Percentiles rank a stretch among this genome's conserved stretches.
phyloP scores from a whole-genome alignment of 2,329 filamentous ascomycete species.

The Atkinsonella hypoxylon region DNA sequence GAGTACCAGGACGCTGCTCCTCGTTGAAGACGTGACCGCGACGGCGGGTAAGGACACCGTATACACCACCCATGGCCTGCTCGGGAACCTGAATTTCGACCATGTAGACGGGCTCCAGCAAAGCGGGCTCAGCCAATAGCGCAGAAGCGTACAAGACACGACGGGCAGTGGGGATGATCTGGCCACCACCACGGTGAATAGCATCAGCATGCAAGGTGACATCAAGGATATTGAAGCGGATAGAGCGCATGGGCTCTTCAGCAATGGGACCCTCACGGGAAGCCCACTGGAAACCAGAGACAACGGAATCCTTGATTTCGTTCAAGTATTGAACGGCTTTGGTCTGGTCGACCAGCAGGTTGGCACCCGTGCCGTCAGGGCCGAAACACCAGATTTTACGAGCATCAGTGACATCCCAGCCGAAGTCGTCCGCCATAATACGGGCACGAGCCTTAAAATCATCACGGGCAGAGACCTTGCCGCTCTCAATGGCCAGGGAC shows the following conservation, averaged over 20 bases:
- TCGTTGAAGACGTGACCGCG: constrained; percentile 99
- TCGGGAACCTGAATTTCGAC: constrained; percentile 99
- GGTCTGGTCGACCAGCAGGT: constrained; percentile 98
- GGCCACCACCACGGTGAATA: constrained; percentile 98
- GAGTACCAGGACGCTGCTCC: constrained; percentile 96
- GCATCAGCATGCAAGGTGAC: constrained; percentile 99
- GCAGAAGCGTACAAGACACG: constrained; percentile 92
- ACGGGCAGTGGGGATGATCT: constrained; percentile 95
- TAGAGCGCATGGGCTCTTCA: constrained; percentile 94
- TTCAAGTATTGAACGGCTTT: constrained; percentile 99
- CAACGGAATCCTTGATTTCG: constrained; percentile 99
- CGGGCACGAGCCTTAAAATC: constrained; percentile 98
- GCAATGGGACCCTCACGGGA: constrained; percentile 93
- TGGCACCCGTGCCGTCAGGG: constrained; percentile 93
- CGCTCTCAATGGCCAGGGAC: constrained; percentile 74
- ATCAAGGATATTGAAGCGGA: constrained; percentile 99
- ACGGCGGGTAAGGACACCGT: constrained; percentile 93
- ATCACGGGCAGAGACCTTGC: constrained; percentile 89
- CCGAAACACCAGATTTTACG: constrained; percentile 99
- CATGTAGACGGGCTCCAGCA: constrained; percentile 96
- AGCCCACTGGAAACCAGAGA: constrained; percentile 99
- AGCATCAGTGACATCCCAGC: constrained; percentile 99
- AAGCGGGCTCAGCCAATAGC: constrained; percentile 80
- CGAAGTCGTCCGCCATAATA: constrained; percentile 89
- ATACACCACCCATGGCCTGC: constrained; percentile 98